Percentiles rank a stretch among this genome's conserved stretches.
phyloP scores from a whole-genome alignment of 306 rosid species.

The Sicyos baderoa region DNA sequence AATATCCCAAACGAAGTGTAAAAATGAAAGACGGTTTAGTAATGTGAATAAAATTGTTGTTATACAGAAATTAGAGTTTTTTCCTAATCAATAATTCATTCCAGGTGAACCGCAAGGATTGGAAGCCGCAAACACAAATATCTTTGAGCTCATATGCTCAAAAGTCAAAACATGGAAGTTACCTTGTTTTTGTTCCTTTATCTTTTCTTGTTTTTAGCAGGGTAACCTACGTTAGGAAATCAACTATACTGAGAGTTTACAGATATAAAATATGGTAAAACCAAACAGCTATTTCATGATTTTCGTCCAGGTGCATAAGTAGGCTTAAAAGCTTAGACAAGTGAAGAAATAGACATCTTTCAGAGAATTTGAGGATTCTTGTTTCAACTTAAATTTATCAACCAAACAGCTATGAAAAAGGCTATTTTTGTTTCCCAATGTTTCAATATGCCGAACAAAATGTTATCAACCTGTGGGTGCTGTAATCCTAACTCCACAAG shows the following conservation, averaged over 20 bases:
- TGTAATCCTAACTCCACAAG: conserved; percentile 4
- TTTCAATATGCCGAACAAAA: background rate
- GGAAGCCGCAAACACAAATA: background rate
- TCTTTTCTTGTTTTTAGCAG: background rate
- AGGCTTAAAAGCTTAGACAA: background rate
- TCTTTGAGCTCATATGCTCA: too few relatives aligned
- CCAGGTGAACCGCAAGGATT: conserved; percentile 4
- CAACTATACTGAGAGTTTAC: background rate
- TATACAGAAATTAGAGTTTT: background rate
- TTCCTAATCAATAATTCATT: background rate
- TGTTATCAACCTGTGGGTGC: background rate
- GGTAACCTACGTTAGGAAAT: background rate
- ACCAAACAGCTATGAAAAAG: background rate
- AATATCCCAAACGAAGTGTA: conserved; percentile 23
- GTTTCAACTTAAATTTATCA: conserved; percentile 2
- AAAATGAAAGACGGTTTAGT: background rate
- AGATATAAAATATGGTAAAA: background rate
- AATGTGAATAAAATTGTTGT: conserved; percentile 11
- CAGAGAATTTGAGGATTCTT: background rate
- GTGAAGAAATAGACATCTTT: background rate
- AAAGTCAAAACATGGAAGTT: background rate
- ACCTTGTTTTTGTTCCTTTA: background rate
- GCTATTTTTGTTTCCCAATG: background rate
- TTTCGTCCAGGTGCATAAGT: background rate
- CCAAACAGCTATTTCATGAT: background rate